Conservation (phyloP, 345 rosid genomes). For the Eucalyptus erythrocorys region DNA sequence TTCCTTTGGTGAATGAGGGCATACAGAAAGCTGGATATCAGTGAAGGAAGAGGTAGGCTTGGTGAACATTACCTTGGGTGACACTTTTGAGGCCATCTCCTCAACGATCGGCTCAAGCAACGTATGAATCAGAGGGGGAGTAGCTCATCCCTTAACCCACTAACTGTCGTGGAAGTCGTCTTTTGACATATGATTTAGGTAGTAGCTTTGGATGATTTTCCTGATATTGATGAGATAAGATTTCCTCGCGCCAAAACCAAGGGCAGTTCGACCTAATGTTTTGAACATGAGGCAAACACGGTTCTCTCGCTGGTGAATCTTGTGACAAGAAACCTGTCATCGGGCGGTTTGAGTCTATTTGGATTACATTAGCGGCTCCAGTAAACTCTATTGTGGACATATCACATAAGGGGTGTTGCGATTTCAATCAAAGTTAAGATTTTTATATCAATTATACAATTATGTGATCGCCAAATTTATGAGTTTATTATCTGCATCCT, state of each 20-base stretch:
- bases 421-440: not conserved
- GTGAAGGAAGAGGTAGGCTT: not conserved
- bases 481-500: not conserved
- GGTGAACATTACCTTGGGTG: not conserved
- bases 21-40: not conserved
- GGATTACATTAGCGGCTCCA: not conserved
- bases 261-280: not conserved
- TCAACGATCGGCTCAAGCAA: not conserved
- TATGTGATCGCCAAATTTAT: not conserved
- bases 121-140: not conserved
- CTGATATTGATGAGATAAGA: not conserved
- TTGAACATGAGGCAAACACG: not conserved
- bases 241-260: not conserved
- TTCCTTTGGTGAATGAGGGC: not conserved
- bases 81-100: not conserved
- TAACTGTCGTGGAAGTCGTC: not conserved
- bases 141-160: not conserved
- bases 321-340: not conserved
- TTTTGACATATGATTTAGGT: not conserved
- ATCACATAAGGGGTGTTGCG: not conserved
- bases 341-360: not conserved
- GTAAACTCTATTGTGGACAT: not conserved
- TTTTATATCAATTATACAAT: not conserved
- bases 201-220: not conserved
- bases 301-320: not conserved